These are phyloP conservation scores for Aquilaria malaccensis DNA, from an alignment of 345 rosid species.

Conservation along the genomic window DNA sequence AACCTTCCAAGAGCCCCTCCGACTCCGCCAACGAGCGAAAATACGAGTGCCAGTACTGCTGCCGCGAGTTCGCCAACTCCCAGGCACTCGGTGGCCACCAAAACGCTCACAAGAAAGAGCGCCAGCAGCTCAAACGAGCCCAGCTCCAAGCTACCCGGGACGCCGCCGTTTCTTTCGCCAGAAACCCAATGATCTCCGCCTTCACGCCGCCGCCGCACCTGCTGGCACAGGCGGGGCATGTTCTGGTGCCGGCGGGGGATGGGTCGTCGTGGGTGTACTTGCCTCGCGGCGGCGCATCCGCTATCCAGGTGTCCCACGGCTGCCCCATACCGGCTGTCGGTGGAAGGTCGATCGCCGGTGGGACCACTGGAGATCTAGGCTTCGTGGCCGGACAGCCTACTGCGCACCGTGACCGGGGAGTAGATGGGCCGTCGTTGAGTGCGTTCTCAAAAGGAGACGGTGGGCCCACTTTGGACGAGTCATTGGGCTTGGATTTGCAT, in stretches of 20 bases:
- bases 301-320: constrained; percentile 79
- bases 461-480: constrained; percentile 69
- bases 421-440: constrained; percentile 52
- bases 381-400: constrained; percentile 21
- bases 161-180: constrained; percentile 51
- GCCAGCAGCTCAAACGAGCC: constrained; percentile 74
- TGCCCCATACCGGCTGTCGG: constrained; percentile 28
- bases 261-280: constrained; percentile 78
- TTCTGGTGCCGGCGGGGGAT: constrained; percentile 32
- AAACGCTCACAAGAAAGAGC: constrained; percentile 81
- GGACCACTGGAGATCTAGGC: constrained; percentile 29
- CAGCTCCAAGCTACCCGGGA: constrained; percentile 59
- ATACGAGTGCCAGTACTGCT: constrained; percentile 81
- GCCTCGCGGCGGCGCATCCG: constrained; percentile 54
- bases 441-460: constrained; percentile 59
- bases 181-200: constrained; percentile 89
- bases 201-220: constrained; percentile 83
- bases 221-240: constrained; percentile 35
- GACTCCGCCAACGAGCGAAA: constrained; percentile 42
- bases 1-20: constrained; percentile 23
- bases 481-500: constrained; percentile 79
- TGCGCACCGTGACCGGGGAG: constrained; percentile 27
- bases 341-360: constrained; percentile 11
- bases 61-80: constrained; percentile 70
- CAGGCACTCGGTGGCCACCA: constrained; percentile 83